Evolutionary conservation across 2,329 filamentous ascomycete species (phyloP), one percentile per base, ranked within the genome.

Genomic region (Pseudocercospora musae): DNA sequence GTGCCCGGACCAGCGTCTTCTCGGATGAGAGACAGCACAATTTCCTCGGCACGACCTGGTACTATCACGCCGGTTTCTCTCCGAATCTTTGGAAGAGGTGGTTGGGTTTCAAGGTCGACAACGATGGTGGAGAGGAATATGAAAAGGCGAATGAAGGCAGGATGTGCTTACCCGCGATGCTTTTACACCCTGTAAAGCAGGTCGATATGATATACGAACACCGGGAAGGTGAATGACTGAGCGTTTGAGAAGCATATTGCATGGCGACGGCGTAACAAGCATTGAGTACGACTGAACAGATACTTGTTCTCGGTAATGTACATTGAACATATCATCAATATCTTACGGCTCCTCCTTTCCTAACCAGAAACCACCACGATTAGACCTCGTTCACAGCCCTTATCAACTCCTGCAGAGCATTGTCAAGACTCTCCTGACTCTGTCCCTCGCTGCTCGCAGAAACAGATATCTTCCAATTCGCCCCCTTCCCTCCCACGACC

Each of bases 31-130:
- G 80, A 1, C 81, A 84, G 71, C 81, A 84, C 65, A 83, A 84
- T 59, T 84, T 84, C 68, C 67, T 78, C 0, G 82, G 82, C 1
- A 80, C 78, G 9, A 84, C 77, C 2, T 84, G 82, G 80, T 84
- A 84, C 68, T 84, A 83, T 59, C 76, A 84, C 62, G 80, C 81
- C 1, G 81, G 79, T 0, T 81, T 82, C 63, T 78, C 81, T 10
- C 79, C 80, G 4, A 84, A 84, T 68, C 63, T 86, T 31, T 86
- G 82, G 80, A 81, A 81, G 70, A 69, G 83, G 8, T 86, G 84
- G 84, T 69, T 85, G 42, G 84, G 84, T 0, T 81, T 80, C 62
- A 79, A 78, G 60, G 80, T 82, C n/a, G 80, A 83, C 66, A 77
- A 77, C 46, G 80, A 82, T 73, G 81, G 81, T 0, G 80, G 80